Conservation (phyloP, 805 yeast species). For the Zygotorulaspora chibaensis region DNA sequence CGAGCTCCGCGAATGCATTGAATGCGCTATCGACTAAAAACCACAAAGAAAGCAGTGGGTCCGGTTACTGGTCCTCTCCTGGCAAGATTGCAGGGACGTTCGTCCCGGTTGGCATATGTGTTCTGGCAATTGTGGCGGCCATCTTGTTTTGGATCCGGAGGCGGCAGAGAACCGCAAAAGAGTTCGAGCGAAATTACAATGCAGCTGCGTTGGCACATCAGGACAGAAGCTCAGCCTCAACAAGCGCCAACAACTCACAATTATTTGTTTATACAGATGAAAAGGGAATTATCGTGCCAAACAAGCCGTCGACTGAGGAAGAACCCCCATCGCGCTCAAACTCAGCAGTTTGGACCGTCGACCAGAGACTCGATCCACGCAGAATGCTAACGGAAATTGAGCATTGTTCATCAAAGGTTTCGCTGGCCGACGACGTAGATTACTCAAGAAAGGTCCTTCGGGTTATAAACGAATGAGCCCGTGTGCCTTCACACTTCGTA, state of each 20-base stretch:
- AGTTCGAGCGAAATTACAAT: constrained; percentile 27
- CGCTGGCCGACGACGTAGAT: constrained; percentile 47
- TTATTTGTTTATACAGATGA: constrained; percentile 23
- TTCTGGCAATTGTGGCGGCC: constrained; percentile 42
- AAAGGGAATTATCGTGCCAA: constrained; percentile 19
- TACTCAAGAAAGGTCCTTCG: constrained; percentile 46
- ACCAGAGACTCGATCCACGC: constrained; percentile 38
- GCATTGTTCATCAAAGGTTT: constrained; percentile 18
- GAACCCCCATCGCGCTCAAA: constrained; percentile 6
- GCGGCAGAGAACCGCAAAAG: constrained; percentile 15
- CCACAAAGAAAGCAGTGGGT: background rate
- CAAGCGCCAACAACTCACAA: constrained; percentile 17
- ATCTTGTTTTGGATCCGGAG: constrained; percentile 23
- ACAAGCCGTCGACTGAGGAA: constrained; percentile 9
- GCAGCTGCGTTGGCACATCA: constrained; percentile 20
- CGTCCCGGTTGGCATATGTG: constrained; percentile 69
- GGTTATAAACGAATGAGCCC: constrained; percentile 35
- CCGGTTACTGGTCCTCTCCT: constrained; percentile 58
- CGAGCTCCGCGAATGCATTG: background rate
- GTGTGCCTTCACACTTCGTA: background rate
- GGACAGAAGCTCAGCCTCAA: constrained; percentile 11
- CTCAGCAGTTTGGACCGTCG: constrained; percentile 30
- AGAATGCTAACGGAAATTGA: constrained; percentile 15
- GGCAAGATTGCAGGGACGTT: constrained; percentile 87
- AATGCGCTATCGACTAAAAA: background rate